A percentile compares a stretch with the other conserved stretches of the same genome.
phyloP scores from a whole-genome alignment of 1,284 basidiomycete genomes.

The Puccinia triticina region DNA sequence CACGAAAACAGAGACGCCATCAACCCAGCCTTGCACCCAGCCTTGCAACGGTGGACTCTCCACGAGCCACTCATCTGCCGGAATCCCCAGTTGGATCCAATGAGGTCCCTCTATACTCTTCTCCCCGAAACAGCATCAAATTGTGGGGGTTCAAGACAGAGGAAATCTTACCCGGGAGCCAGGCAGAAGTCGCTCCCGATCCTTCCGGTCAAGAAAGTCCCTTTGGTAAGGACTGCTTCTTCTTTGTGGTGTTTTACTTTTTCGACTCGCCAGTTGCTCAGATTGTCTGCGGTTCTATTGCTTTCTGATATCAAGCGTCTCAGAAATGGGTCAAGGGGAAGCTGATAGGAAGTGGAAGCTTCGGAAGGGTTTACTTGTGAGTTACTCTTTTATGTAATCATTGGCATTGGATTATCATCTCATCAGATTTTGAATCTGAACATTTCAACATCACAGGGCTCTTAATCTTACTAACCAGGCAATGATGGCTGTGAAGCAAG shows the following conservation, averaged over 20 bases:
- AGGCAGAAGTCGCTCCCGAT: constrained; percentile 59
- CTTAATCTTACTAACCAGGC: constrained; percentile 97
- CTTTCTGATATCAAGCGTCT: constrained; percentile 67
- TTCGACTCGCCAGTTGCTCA: neutral
- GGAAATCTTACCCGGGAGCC: constrained; percentile 76
- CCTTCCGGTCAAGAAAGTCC: constrained; percentile 53
- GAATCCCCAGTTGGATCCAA: constrained; percentile 28
- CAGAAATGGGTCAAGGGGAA: constrained; percentile 99
- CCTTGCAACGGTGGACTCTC: constrained; percentile 55
- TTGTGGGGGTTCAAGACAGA: constrained; percentile 92
- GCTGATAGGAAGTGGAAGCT: constrained; percentile 93
- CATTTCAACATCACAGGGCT: constrained; percentile 62
- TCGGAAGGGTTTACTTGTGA: constrained; percentile 84
- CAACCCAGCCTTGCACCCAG: constrained; percentile 57
- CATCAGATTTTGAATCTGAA: neutral
- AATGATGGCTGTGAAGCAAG: constrained; percentile 99
- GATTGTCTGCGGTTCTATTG: constrained; percentile 19
- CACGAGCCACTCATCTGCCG: constrained; percentile 61
- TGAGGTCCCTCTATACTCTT: constrained; percentile 61
- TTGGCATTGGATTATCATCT: no score
- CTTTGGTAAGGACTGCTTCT: constrained; percentile 53
- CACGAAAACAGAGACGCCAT: neutral
- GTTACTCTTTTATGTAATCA: neutral
- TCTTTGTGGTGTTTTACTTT: constrained; percentile 53
- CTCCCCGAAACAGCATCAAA: constrained; percentile 84